Evolutionary conservation across 768 basidiomycete species (phyloP).

Genomic region (Gautieria morchelliformis): DNA sequence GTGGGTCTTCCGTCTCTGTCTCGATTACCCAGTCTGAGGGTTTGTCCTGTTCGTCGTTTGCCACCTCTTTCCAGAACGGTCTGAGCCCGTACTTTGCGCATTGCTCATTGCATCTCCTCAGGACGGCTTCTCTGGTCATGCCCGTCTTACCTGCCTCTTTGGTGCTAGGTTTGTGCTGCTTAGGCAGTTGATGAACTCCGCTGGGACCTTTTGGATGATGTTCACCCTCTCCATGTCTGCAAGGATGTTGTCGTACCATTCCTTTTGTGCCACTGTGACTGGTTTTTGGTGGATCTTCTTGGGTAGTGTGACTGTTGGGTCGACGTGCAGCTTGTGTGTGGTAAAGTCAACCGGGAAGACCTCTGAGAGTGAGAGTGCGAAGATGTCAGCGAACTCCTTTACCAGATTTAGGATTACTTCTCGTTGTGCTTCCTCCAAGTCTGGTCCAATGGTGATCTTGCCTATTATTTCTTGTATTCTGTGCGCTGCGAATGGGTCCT

Average conservation of each 20-base stretch:
- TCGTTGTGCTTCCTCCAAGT: conserved; percentile 21
- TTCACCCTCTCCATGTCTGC: conserved; percentile 27
- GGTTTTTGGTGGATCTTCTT: conserved; percentile 24
- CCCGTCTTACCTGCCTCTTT: conserved; percentile 23
- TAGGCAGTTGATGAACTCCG: too few species aligned
- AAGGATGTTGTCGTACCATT: conserved; percentile 21
- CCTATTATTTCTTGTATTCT: conserved; percentile 12
- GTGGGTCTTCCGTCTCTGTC: neutral
- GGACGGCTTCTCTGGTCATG: neutral
- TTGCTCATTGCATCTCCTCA: too few species aligned
- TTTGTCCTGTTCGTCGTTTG: conserved; percentile 13
- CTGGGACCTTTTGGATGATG: too few species aligned
- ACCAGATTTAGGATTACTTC: neutral
- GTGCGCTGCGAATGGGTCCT: too few species aligned
- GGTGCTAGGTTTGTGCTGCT: conserved; percentile 25
- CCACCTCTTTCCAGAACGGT: conserved; percentile 26
- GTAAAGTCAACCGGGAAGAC: too few species aligned
- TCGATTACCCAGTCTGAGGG: neutral
- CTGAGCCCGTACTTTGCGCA: neutral
- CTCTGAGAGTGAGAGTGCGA: conserved; percentile 11
- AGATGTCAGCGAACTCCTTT: too few species aligned
- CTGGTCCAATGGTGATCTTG: conserved; percentile 18
- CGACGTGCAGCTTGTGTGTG: too few species aligned
- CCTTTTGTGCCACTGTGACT: too few species aligned
- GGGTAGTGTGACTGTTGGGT: conserved; percentile 16